These are phyloP conservation scores for Wallacemonas rigidus DNA, from an alignment of 208 protist species.

Conservation along the genomic window DNA sequence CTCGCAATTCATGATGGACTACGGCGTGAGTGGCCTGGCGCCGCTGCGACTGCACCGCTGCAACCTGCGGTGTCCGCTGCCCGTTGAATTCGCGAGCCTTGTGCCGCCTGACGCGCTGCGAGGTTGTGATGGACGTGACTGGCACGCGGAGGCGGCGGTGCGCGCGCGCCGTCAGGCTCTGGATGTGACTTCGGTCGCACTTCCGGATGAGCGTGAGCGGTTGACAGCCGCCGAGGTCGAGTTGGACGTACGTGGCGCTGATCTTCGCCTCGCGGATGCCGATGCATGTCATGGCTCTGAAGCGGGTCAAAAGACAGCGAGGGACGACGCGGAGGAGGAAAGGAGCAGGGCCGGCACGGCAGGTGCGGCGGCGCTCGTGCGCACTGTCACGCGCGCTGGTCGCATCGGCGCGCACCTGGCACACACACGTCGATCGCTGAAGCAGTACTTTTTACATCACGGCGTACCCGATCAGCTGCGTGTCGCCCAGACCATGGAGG, in stretches of 20 bases:
- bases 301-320: background rate
- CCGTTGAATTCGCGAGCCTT: background rate
- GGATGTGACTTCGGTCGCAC: background rate
- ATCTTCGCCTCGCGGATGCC: background rate
- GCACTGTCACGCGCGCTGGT: background rate
- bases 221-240: slow-evolving; percentile 17
- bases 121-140: too few species aligned
- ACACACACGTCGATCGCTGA: slow-evolving; percentile 43
- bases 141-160: background rate
- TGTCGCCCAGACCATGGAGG: slow-evolving; percentile 39
- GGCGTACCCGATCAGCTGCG: slow-evolving; percentile 59
- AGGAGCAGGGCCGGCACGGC: too few species aligned
- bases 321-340: background rate
- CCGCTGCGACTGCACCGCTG: slow-evolving; percentile 44
- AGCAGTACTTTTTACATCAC: slow-evolving; percentile 56
- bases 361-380: too few species aligned
- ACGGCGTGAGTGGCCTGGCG: slow-evolving; percentile 59
- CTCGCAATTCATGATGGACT: slow-evolving; percentile 79
- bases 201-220: slow-evolving; percentile 15
- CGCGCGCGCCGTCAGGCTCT: background rate
- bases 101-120: background rate
- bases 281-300: too few species aligned
- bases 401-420: slow-evolving; percentile 47
- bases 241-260: slow-evolving; percentile 19
- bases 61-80: slow-evolving; percentile 20